A percentile compares a stretch with the other conserved stretches of the same genome.
These are phyloP conservation scores for Physaria fendleri DNA, from an alignment of 345 rosid genomes.

Conservation along the genomic window DNA sequence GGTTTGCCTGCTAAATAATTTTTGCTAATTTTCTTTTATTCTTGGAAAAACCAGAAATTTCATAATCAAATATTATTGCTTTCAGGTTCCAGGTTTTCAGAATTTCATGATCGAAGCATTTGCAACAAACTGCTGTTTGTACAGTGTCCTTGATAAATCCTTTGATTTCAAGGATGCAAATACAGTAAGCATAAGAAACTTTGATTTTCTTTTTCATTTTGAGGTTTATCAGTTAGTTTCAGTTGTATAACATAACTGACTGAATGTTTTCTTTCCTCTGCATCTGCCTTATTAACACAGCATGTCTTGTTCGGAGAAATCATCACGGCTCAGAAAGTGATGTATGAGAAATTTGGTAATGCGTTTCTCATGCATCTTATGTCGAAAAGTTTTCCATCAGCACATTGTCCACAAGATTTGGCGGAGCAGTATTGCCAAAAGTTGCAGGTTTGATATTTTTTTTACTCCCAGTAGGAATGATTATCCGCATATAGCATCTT, in stretches of 20 bases:
- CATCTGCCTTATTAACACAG: constrained; percentile 44
- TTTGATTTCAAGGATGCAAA: constrained; percentile 84
- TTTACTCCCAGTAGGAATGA: too few species aligned
- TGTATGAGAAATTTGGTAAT: constrained; percentile 88
- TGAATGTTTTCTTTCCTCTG: neutral
- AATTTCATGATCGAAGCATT: constrained; percentile 63
- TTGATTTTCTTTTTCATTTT: neutral
- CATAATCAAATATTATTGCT: constrained; percentile 10
- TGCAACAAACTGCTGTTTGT: constrained; percentile 75
- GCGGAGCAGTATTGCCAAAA: constrained; percentile 76
- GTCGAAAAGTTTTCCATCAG: constrained; percentile 49
- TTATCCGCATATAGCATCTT: too few species aligned
- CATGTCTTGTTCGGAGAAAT: constrained; percentile 77
- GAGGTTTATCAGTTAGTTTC: neutral
- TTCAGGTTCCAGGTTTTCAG: constrained; percentile 80
- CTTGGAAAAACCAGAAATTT: neutral
- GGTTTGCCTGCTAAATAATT: constrained; percentile 28
- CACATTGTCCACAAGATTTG: constrained; percentile 58
- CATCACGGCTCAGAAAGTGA: constrained; percentile 79
- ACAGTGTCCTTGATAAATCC: constrained; percentile 86
- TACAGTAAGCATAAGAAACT: constrained; percentile 50
- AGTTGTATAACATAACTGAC: constrained; percentile 8
- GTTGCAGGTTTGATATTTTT: constrained; percentile 64
- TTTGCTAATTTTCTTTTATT: neutral
- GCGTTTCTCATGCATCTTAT: constrained; percentile 59